These are phyloP conservation scores for Aureobasidium zeae DNA, from an alignment of 2,329 filamentous ascomycete genomes.

Conservation along the genomic window DNA sequence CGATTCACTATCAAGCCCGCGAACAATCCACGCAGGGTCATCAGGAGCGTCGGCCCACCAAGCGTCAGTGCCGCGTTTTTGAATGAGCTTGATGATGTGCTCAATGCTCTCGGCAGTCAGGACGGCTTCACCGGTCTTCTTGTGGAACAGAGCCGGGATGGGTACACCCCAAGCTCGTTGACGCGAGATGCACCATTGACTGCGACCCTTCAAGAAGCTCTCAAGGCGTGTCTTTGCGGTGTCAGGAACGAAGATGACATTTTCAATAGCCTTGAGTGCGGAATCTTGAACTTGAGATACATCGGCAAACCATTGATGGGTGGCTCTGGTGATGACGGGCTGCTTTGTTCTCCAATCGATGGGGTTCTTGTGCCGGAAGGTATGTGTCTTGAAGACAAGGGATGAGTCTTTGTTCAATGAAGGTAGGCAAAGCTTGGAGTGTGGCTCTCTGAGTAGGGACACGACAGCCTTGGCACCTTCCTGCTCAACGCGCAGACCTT, in stretches of 20 bases:
- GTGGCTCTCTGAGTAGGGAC: conserved; percentile 48
- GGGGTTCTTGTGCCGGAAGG: conserved; percentile 83
- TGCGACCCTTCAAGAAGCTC: conserved; percentile 78
- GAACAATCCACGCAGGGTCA: conserved; percentile 68
- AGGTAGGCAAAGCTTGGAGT: conserved; percentile 25
- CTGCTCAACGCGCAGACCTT: conserved; percentile 61
- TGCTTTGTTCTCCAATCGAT: conserved; percentile 97
- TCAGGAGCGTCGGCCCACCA: conserved; percentile 83
- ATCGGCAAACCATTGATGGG: conserved; percentile 96
- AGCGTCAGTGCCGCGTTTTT: conserved; percentile 71
- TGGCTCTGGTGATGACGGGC: conserved; percentile 83
- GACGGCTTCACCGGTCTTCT: conserved; percentile 53
- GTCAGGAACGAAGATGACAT: conserved; percentile 71
- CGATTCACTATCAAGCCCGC: conserved; percentile 46
- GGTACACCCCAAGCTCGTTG: conserved; percentile 95
- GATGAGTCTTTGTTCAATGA: conserved; percentile 11
- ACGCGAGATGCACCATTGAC: conserved; percentile 95
- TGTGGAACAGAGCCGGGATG: conserved; percentile 79
- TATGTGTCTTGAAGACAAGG: conserved; percentile 59
- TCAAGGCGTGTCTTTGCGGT: conserved; percentile 64
- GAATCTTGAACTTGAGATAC: conserved; percentile 70
- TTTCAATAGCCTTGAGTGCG: conserved; percentile 59
- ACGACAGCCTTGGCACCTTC: conserved; percentile 63
- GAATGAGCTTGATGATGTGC: conserved; percentile 73
- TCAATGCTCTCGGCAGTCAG: conserved; percentile 69